Base-by-base conservation (phyloP, 2,329 filamentous ascomycete species). In the Coleophoma cylindrospora region DNA sequence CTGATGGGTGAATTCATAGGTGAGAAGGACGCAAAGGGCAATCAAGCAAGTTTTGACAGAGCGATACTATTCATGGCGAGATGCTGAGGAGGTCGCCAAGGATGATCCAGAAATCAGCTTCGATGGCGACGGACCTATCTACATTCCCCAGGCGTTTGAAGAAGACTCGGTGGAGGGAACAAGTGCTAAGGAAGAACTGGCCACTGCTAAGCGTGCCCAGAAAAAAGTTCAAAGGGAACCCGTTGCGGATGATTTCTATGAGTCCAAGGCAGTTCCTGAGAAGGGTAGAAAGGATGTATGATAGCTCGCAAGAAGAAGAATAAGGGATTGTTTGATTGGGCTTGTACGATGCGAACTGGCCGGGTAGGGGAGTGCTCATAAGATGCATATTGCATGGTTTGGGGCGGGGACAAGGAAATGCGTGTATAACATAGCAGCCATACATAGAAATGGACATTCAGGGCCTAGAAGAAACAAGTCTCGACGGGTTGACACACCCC, bases 1-100 rank as follows among this genome's bases (percentile, higher is more conserved):
- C 41, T 45, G 11, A 47, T 46, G 49, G 51, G 54, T 63, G 44
- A 56, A 55, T 51, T 41, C 47, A 50, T 63, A 95, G 89, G 80
- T 95, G 52, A 77, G 77, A 60, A 73, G 75, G 66, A 96, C 92
- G 21, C 89, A 92, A 80, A 80, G 82, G 63, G 76, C 79, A 43
- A 95, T 97, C 69, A 90, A 89, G 72, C 87, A 94, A 58, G 80
- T 85, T 45, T 74, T 97, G 63, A 92, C 89, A 34, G 91, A 96
- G 71, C 80, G 92, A 62, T 94, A 83, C 73, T 92, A 96, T 70
- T 80, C 88, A 10, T 97, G 90, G 87, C 79, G 89, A 63, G 87
- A 91, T 64, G 89, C 89, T 19, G 72, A 81, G 45, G 70, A 77
- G 52, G 70, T 88, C 55, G 88, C 86, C 7, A 74, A 78, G 70